Conservation (phyloP, 2,329 filamentous ascomycete genomes). For the Lecanosticta acicola region DNA sequence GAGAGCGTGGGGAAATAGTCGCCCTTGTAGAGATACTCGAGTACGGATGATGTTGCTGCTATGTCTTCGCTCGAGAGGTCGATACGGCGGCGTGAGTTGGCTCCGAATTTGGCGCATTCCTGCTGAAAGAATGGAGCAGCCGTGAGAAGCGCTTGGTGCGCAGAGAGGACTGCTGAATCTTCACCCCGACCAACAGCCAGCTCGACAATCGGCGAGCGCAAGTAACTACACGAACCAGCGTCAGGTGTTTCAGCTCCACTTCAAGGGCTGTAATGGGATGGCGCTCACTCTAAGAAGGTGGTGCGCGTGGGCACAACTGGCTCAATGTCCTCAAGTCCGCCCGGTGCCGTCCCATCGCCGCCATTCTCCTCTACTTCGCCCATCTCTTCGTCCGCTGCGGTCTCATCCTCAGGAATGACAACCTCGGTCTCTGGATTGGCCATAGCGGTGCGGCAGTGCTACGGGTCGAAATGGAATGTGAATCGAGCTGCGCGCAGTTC, state of each 20-base stretch:
- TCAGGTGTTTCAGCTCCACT: not conserved
- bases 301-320: constrained; percentile 36
- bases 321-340: constrained; percentile 41
- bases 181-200: constrained; percentile 48
- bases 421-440: constrained; percentile 28
- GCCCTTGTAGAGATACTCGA: constrained; percentile 77
- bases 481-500: not conserved
- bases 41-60: constrained; percentile 69
- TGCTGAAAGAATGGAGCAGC: constrained; percentile 70
- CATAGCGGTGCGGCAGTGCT: constrained; percentile 19
- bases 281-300: constrained; percentile 43
- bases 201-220: constrained; percentile 46
- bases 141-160: constrained; percentile 70
- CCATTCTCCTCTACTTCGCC: constrained; percentile 31
- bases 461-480: not conserved
- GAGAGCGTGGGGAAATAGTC: constrained; percentile 73
- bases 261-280: not conserved
- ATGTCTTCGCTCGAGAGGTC: constrained; percentile 62
- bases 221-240: constrained; percentile 33
- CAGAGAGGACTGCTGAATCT: constrained; percentile 59
- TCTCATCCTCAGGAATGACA: constrained; percentile 29
- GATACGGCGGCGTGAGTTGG: constrained; percentile 55
- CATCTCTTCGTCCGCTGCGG: constrained; percentile 48
- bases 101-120: constrained; percentile 56
- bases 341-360: constrained; percentile 31